A percentile compares a stretch with the other conserved stretches of the same genome.
phyloP scores from a whole-genome alignment of 2,329 filamentous ascomycete species.

The Teratosphaeria zuluensis region DNA sequence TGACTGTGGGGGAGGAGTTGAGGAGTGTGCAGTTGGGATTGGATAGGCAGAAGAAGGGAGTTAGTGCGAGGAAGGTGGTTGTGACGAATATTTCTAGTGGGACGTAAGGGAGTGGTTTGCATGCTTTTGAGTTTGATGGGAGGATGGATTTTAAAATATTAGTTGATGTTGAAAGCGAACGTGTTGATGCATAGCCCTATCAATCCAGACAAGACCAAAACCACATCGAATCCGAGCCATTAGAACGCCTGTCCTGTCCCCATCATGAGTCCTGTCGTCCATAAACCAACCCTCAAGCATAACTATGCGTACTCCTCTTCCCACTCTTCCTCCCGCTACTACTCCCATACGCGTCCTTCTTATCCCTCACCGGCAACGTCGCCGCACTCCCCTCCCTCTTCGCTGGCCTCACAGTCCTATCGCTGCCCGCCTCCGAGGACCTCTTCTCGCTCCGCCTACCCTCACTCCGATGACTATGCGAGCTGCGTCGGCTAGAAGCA shows the following conservation, averaged over 20 bases:
- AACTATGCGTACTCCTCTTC: slow-evolving; percentile 24
- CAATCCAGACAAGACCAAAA: no score
- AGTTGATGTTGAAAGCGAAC: no score
- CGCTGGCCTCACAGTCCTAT: slow-evolving; percentile 16
- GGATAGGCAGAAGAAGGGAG: slow-evolving; percentile 29
- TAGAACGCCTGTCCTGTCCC: no score
- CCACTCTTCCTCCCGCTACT: slow-evolving; percentile 17
- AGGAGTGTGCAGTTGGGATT: slow-evolving; percentile 28
- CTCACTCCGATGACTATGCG: slow-evolving; percentile 7
- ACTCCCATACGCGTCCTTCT: slow-evolving; percentile 25
- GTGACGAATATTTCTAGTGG: slow-evolving; percentile 14
- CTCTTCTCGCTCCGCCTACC: slow-evolving; percentile 7
- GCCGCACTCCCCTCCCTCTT: slow-evolving; percentile 20
- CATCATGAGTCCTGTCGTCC: no score
- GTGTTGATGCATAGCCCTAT: no score
- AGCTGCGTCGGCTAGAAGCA: slow-evolving; percentile 7
- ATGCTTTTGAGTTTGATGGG: no score
- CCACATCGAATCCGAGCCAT: no score
- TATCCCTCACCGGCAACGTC: slow-evolving; percentile 22
- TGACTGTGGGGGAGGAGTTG: slow-evolving; percentile 29
- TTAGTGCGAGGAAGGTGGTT: slow-evolving; percentile 32
- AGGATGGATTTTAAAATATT: no score
- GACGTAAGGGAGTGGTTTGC: no score
- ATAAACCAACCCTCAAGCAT: slow-evolving; percentile 1
- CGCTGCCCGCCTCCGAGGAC: slow-evolving; percentile 14